A percentile compares a stretch with the other conserved stretches of the same genome.
Conservation (phyloP, 768 basidiomycete species). For the Serendipita indica region DNA sequence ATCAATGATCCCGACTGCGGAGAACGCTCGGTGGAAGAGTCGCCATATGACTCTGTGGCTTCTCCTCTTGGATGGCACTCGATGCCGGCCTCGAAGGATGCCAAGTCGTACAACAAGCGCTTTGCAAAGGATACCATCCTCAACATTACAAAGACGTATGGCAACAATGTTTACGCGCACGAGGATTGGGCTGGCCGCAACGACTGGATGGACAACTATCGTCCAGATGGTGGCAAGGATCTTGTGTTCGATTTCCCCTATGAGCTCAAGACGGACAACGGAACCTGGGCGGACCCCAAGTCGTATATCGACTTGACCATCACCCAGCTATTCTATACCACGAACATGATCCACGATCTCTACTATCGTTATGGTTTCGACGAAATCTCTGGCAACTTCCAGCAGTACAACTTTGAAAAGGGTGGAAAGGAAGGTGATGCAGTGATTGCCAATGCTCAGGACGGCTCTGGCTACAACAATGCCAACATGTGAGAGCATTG, state of each 20-base stretch:
- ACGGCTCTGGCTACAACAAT: conserved; percentile 72
- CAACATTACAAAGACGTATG: conserved; percentile 71
- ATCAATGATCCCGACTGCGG: conserved; percentile 72
- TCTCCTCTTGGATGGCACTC: conserved; percentile 89
- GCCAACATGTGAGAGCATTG: conserved; percentile 16
- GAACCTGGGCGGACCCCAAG: conserved; percentile 53
- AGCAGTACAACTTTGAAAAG: conserved; percentile 88
- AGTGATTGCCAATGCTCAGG: conserved; percentile 90
- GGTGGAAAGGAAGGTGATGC: conserved; percentile 80
- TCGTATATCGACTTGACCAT: conserved; percentile 77
- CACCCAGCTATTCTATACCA: conserved; percentile 80
- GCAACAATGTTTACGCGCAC: conserved; percentile 87
- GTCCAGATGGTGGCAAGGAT: conserved; percentile 48
- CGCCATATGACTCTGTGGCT: conserved; percentile 62
- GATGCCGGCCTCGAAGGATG: conserved; percentile 58
- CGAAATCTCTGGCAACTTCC: conserved; percentile 89
- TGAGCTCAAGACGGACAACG: conserved; percentile 43
- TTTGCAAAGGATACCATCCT: conserved; percentile 18
- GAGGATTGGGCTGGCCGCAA: conserved; percentile 80
- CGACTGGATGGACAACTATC: conserved; percentile 53
- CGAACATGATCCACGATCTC: conserved; percentile 67
- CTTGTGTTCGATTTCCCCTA: conserved; percentile 62
- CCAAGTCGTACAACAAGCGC: conserved; percentile 25
- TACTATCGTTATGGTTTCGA: conserved; percentile 88
- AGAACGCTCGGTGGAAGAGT: conserved; percentile 39